Evolutionary conservation across 495 filamentous ascomycete species (phyloP).

Genomic region (Penicillium daleae): DNA sequence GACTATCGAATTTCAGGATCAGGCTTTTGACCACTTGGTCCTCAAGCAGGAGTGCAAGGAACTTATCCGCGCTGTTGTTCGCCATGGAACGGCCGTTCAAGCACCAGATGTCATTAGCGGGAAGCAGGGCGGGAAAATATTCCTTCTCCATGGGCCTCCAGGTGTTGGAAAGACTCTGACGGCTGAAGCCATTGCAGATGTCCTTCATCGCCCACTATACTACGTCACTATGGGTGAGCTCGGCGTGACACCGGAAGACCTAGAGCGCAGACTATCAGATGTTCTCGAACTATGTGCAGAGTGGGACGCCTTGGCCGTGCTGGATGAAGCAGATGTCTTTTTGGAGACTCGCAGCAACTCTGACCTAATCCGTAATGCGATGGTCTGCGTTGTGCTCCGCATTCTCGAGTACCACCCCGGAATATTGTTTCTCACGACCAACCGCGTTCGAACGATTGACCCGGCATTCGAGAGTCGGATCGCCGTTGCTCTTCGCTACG

Average conservation of each 20-base stretch:
- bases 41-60: neutral
- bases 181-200: conserved; percentile 3
- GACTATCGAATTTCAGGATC: neutral
- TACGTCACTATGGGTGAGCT: conserved; percentile 6
- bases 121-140: neutral
- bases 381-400: conserved; percentile 6
- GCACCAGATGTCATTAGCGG: neutral
- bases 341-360: neutral
- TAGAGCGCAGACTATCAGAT: neutral
- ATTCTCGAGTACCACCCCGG: conserved; percentile 9
- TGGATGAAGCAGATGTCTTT: conserved; percentile 12
- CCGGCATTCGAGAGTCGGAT: conserved; percentile 4
- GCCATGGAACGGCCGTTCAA: neutral
- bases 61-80: neutral
- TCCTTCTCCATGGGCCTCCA: conserved; percentile 1
- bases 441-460: conserved; percentile 9
- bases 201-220: neutral
- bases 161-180: conserved; percentile 3
- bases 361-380: conserved; percentile 6
- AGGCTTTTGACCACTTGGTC: conserved; percentile 1
- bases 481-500: neutral
- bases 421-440: conserved; percentile 9
- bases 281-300: neutral
- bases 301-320: conserved; percentile 5
- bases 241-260: neutral